Evolutionary conservation across 495 filamentous ascomycete genomes (phyloP).

Genomic region (Neurospora sp.): DNA sequence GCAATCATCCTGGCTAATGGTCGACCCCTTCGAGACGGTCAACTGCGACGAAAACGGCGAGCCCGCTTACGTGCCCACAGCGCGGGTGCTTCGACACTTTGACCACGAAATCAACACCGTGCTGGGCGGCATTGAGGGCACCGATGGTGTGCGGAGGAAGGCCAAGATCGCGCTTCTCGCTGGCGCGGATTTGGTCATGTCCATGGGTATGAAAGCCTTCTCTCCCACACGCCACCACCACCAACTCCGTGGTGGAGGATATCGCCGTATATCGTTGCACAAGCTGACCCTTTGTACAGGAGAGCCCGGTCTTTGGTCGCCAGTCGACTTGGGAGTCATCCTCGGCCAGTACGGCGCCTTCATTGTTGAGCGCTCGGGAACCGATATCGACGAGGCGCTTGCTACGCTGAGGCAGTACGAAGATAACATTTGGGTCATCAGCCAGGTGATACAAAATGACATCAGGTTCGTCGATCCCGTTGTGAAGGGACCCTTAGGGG

Average conservation of each 20-base stretch:
- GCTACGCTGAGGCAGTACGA: conserved; percentile 58
- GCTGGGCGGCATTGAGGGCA: conserved; percentile 59
- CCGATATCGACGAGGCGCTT: conserved; percentile 76
- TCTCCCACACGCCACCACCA: conserved; percentile 41
- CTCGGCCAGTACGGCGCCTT: conserved; percentile 80
- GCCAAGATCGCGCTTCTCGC: conserved; percentile 55
- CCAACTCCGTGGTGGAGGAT: background rate
- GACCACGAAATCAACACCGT: conserved; percentile 77
- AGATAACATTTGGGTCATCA: conserved; percentile 74
- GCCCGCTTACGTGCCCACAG: conserved; percentile 77
- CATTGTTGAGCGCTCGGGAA: conserved; percentile 83
- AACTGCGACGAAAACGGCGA: conserved; percentile 48
- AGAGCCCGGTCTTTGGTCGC: conserved; percentile 61
- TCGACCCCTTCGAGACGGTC: conserved; percentile 59
- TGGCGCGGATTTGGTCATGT: conserved; percentile 75
- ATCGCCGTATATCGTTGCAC: background rate
- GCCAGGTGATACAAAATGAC: conserved; percentile 83
- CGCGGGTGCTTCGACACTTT: conserved; percentile 81
- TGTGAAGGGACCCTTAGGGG: background rate
- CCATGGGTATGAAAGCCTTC: conserved; percentile 42
- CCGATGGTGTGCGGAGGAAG: conserved; percentile 41
- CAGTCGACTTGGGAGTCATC: conserved; percentile 76
- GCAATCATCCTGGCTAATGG: conserved; percentile 71
- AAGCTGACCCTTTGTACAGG: conserved; percentile 21
- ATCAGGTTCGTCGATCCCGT: conserved; percentile 37